A percentile compares a stretch with the other conserved stretches of the same genome.
These are phyloP conservation scores for Centrapalus pauciflorus DNA, from an alignment of 129 eudicot genomes.

Conservation along the genomic window DNA sequence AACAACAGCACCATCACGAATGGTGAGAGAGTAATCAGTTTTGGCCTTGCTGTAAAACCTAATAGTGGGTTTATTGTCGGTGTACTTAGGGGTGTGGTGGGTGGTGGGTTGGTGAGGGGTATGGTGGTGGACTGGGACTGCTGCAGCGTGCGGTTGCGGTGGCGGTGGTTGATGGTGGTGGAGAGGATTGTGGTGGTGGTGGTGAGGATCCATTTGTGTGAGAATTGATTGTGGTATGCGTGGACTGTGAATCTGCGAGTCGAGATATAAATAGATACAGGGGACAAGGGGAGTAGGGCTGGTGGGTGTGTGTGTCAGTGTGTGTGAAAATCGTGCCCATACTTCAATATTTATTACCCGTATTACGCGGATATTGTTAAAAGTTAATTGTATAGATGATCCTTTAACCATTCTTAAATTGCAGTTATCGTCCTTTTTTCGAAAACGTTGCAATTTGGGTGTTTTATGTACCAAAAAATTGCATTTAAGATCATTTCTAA, in stretches of 20 bases:
- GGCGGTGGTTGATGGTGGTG: slow-evolving; percentile 11
- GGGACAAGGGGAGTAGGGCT: not conserved
- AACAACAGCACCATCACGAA: slow-evolving; percentile 52
- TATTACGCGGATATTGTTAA: not conserved
- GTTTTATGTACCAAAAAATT: too few species aligned
- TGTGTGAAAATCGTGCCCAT: not conserved
- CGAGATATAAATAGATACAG: not conserved
- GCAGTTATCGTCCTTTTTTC: too few species aligned
- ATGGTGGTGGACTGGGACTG: slow-evolving; percentile 15
- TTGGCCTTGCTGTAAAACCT: slow-evolving; percentile 57
- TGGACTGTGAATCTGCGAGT: too few species aligned
- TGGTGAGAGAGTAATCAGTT: slow-evolving; percentile 49
- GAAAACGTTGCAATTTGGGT: too few species aligned
- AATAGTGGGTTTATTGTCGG: slow-evolving; percentile 41
- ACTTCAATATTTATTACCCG: not conserved
- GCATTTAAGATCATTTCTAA: too few species aligned
- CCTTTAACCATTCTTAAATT: too few species aligned
- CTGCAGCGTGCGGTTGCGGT: slow-evolving; percentile 3
- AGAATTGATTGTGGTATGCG: not conserved
- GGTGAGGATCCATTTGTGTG: slow-evolving; percentile 23
- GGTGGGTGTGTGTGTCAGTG: too few species aligned
- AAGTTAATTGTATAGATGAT: too few species aligned
- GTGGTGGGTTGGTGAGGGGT: slow-evolving; percentile 15
- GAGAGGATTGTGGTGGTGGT: slow-evolving; percentile 14
- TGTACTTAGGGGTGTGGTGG: slow-evolving; percentile 22